Base-by-base conservation (phyloP, 352 stramenopile genomes). In the Phytopythium oedochilum region DNA sequence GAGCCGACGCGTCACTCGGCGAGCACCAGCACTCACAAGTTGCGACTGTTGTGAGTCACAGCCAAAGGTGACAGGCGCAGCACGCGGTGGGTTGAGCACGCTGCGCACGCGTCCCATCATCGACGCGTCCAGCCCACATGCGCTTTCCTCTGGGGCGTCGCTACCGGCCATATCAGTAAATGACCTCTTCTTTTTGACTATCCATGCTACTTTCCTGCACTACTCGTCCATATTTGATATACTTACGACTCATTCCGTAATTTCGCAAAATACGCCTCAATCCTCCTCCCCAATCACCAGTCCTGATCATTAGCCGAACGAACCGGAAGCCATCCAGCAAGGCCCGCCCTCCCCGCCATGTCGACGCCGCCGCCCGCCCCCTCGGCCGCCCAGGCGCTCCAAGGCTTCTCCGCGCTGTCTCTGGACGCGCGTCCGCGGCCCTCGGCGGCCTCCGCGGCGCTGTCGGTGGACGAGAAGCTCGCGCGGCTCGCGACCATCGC, bases 401-500 rank as follows among this genome's bases (percentile, higher is more conserved):
- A 75, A 43, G 73, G 71, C 45, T 90, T 90, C 62, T 84, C 75
- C 9, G 61, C 71, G 34, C 63, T 90, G 20, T 68, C 53, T 3
- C 55, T 89, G 44, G 64, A 69, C 44, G 39, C 63, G 4, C 38
- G 68, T 18, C 46, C 65, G 0, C 51, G 68, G 4, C 22, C 75
- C 1, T 14, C 60, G 25, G 60, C 77, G n/a, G 26, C 55, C 14
- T 40, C 63, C 17, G 68, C 75, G 11, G 39, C 71, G 26, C 67
- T 86, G 40, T 70, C 72, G 14, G 62, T 85, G 31, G 73, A 89
- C 54, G 66, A 88, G 52, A 92, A 88, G 57, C 58, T 92, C 47
- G 66, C 68, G 17, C 71, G 77, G 49, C 63, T 92, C 44, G 70
- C 72, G 20, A 66, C 70, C 46, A 87, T 92, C 65, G 68, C 66